A percentile compares a stretch with the other conserved stretches of the same genome.
Conservation (phyloP, 2,329 filamentous ascomycete genomes). For the Alternaria conjuncta region DNA sequence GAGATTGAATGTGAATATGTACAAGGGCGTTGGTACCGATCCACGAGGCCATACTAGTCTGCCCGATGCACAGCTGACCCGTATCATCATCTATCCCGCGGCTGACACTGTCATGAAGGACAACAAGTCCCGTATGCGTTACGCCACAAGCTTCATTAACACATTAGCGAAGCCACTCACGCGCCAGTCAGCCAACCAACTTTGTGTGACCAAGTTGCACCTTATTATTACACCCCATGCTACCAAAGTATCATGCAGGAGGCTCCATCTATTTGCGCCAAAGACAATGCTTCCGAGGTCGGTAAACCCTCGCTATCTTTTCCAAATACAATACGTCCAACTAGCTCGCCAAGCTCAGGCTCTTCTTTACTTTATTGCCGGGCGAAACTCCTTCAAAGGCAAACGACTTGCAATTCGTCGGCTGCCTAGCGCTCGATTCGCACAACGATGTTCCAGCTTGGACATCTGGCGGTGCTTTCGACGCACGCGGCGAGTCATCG, state of each 20-base stretch:
- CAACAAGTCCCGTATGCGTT: slow-evolving; percentile 9
- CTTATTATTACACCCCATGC: slow-evolving; percentile 20
- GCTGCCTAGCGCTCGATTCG: slow-evolving; percentile 22
- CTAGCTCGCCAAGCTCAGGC: slow-evolving; percentile 27
- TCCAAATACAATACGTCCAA: slow-evolving; percentile 12
- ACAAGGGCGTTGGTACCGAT: slow-evolving; percentile 20
- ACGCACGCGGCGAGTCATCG: slow-evolving; percentile 21
- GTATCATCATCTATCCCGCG: slow-evolving; percentile 15
- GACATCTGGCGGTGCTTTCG: slow-evolving; percentile 16
- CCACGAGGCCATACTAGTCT: slow-evolving; percentile 14
- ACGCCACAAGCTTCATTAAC: slow-evolving; percentile 17
- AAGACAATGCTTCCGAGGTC: slow-evolving; percentile 13
- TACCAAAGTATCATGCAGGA: slow-evolving; percentile 22
- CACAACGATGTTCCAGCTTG: slow-evolving; percentile 23
- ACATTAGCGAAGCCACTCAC: slow-evolving; percentile 10
- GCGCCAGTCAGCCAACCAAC: slow-evolving; percentile 13
- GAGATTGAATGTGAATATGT: slow-evolving; percentile 14
- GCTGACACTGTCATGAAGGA: slow-evolving; percentile 11
- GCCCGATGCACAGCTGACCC: slow-evolving; percentile 29
- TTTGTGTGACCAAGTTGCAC: slow-evolving; percentile 23
- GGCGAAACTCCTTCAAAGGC: slow-evolving; percentile 28
- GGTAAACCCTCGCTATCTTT: slow-evolving; percentile 8
- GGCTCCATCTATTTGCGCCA: slow-evolving; percentile 22
- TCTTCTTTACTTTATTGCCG: slow-evolving; percentile 26
- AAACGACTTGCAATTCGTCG: slow-evolving; percentile 24